Evolutionary conservation across 176 grass and related monocot genomes (phyloP).

Genomic region (Ananas comosus): DNA sequence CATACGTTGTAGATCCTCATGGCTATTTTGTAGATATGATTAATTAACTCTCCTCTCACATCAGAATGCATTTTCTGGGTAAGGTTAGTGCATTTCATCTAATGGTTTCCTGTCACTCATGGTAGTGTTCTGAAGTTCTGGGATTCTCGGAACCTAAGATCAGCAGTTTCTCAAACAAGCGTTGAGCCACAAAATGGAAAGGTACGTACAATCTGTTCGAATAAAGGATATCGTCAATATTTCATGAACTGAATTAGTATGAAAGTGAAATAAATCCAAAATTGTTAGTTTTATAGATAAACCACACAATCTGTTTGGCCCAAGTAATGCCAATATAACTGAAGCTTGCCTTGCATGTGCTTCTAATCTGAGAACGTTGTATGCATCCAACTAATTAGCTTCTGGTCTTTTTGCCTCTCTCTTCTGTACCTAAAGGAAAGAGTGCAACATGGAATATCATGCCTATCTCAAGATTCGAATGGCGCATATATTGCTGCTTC

Average conservation of each 20-base stretch:
- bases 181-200: conserved; percentile 28
- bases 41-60: neutral
- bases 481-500: conserved; percentile 65
- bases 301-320: neutral
- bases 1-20: neutral
- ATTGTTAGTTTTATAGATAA: neutral
- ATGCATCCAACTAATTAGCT: no score
- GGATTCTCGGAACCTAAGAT: conserved; percentile 80
- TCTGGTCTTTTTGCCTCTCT: neutral
- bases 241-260: no score
- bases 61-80: neutral
- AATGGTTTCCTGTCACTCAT: conserved; percentile 1
- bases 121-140: conserved; percentile 83
- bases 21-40: neutral
- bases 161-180: conserved; percentile 36
- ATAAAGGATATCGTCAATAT: no score
- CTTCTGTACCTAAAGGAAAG: conserved; percentile 41
- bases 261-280: neutral
- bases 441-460: conserved; percentile 77
- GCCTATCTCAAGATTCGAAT: conserved; percentile 75
- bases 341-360: neutral
- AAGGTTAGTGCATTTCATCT: conserved; percentile 1
- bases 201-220: conserved; percentile 30
- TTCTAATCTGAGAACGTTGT: no score
- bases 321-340: neutral